Evolutionary conservation across 2,329 filamentous ascomycete species (phyloP).

Genomic region (Colletotrichum chlorophyti): DNA sequence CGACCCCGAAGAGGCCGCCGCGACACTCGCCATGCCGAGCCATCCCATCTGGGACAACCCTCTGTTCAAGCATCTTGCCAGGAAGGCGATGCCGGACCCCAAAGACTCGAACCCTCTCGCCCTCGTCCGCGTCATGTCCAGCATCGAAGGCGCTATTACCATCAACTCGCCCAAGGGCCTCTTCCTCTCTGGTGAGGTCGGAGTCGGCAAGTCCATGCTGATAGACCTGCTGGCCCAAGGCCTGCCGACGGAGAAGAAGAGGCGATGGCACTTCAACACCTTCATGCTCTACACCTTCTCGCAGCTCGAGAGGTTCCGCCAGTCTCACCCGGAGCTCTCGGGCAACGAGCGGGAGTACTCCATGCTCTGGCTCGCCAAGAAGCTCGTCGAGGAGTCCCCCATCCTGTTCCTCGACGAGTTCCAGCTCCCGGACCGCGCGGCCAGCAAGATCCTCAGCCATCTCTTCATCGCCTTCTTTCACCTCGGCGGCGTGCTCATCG

Average conservation of each 20-base stretch:
- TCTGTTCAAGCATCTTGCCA: slow-evolving; percentile 65
- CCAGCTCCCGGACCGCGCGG: slow-evolving; percentile 79
- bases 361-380: slow-evolving; percentile 75
- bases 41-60: slow-evolving; percentile 66
- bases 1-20: slow-evolving; percentile 36
- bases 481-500: slow-evolving; percentile 79
- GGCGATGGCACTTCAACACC: slow-evolving; percentile 83
- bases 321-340: slow-evolving; percentile 35
- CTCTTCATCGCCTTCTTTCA: slow-evolving; percentile 84
- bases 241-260: slow-evolving; percentile 75
- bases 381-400: slow-evolving; percentile 76
- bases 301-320: slow-evolving; percentile 71
- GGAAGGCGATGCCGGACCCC: slow-evolving; percentile 53
- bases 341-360: slow-evolving; percentile 64
- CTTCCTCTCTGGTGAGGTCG: slow-evolving; percentile 82
- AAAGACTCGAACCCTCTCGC: slow-evolving; percentile 62
- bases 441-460: slow-evolving; percentile 80
- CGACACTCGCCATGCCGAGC: slow-evolving; percentile 53
- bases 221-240: slow-evolving; percentile 82
- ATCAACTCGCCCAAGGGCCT: slow-evolving; percentile 77
- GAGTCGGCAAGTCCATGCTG: slow-evolving; percentile 86
- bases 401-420: slow-evolving; percentile 86
- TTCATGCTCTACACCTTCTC: slow-evolving; percentile 84
- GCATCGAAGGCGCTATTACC: slow-evolving; percentile 73
- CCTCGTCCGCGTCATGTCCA: slow-evolving; percentile 72